Conservation (phyloP, 2,329 filamentous ascomycete species). For the Fusarium incarnatum region DNA sequence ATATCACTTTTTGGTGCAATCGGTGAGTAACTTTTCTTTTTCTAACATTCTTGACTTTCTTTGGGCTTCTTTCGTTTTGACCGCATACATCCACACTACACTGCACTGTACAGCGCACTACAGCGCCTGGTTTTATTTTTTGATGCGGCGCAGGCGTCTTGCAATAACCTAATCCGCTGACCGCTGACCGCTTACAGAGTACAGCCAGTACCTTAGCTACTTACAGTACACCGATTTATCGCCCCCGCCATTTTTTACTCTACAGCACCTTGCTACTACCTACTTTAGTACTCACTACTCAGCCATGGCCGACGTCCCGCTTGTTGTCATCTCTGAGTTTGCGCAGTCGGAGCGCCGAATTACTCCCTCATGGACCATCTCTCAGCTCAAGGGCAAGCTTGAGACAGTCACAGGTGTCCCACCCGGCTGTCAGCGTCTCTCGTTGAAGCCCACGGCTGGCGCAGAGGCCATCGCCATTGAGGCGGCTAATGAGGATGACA, state of each 20-base stretch:
- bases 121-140: conserved; percentile 4
- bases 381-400: conserved; percentile 84
- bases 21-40: background rate
- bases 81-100: background rate
- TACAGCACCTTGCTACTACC: background rate
- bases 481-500: conserved; percentile 78
- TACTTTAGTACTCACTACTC: conserved; percentile 9
- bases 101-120: background rate
- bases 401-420: conserved; percentile 95
- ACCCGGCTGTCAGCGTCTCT: conserved; percentile 80
- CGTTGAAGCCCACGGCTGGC: conserved; percentile 68
- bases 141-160: conserved; percentile 41
- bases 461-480: conserved; percentile 73
- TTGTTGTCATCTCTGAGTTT: conserved; percentile 80
- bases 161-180: conserved; percentile 36
- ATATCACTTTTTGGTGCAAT: background rate
- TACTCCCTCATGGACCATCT: conserved; percentile 90
- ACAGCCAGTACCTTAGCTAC: background rate
- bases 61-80: background rate
- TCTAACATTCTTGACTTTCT: background rate
- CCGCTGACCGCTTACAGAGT: conserved; percentile 20
- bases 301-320: conserved; percentile 77
- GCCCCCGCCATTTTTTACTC: conserved; percentile 1
- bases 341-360: conserved; percentile 88
- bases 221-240: conserved; percentile 25